Percentiles rank a stretch among this genome's conserved stretches.
Evolutionary conservation across 2,329 filamentous ascomycete species (phyloP).

Genomic region (Aspergillus calidoustus): DNA sequence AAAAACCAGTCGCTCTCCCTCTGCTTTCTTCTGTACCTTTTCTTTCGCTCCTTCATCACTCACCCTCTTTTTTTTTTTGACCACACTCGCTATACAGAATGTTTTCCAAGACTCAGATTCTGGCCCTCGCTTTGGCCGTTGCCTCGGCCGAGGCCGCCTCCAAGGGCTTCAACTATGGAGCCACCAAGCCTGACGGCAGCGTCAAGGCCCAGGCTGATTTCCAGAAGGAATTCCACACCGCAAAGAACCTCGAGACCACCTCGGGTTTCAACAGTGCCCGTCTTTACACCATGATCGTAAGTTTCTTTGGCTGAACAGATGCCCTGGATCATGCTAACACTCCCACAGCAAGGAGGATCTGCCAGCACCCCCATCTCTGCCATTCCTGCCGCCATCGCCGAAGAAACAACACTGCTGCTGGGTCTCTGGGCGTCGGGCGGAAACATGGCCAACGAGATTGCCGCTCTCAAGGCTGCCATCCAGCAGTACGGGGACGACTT

Average conservation of each 20-base stretch:
- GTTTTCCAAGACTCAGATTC: conserved; percentile 35
- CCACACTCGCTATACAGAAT: conserved; percentile 19
- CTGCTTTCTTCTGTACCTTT: conserved; percentile 9
- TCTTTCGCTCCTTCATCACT: conserved; percentile 18
- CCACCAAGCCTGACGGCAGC: conserved; percentile 45
- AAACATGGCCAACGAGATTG: conserved; percentile 73
- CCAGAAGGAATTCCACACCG: conserved; percentile 50
- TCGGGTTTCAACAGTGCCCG: conserved; percentile 53
- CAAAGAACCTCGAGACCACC: conserved; percentile 41
- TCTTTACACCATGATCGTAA: conserved; percentile 66
- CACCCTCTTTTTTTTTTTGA: conserved; percentile 10
- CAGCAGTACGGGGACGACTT: conserved; percentile 69
- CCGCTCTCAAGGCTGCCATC: conserved; percentile 72
- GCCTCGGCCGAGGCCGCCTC: conserved; percentile 41
- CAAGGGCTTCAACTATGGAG: conserved; percentile 56
- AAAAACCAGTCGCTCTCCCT: background rate
- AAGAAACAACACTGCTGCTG: conserved; percentile 77
- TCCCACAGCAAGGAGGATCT: conserved; percentile 54
- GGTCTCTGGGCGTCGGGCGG: conserved; percentile 82
- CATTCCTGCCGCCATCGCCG: conserved; percentile 81
- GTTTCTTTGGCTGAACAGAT: background rate
- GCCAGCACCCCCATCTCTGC: conserved; percentile 68
- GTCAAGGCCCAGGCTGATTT: conserved; percentile 50
- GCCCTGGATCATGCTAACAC: conserved; percentile 2
- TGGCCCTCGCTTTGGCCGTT: conserved; percentile 41